phyloP scores from a whole-genome alignment of 2,329 filamentous ascomycete species.

The Arachnomyces sp. region DNA sequence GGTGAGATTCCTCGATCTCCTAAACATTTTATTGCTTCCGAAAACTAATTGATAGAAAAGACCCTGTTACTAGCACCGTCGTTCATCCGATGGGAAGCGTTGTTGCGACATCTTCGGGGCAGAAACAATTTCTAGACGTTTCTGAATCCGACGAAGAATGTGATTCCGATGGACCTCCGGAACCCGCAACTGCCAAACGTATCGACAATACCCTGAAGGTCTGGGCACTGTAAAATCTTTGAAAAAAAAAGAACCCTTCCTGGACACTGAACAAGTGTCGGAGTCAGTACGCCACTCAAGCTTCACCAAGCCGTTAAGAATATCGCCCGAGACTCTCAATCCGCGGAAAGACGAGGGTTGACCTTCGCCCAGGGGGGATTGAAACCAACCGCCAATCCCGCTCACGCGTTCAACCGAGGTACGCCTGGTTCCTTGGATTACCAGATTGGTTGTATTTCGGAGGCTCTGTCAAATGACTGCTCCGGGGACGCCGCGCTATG shows the following conservation, averaged over 20 bases:
- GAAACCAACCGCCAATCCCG: no score
- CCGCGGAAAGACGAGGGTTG: no score
- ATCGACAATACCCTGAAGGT: constrained; percentile 34
- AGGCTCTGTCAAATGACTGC: no score
- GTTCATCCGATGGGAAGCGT: constrained; percentile 43
- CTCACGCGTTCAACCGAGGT: no score
- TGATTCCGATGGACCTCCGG: constrained; percentile 1
- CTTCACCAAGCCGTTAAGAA: no score
- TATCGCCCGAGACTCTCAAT: no score
- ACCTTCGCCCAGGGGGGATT: no score
- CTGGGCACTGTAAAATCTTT: constrained; percentile 24
- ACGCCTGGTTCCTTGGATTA: no score
- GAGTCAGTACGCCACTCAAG: no score
- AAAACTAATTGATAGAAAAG: constrained; percentile 23
- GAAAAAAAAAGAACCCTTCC: background rate
- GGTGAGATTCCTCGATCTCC: constrained; percentile 23
- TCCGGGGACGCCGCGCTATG: no score
- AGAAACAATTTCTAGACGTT: constrained; percentile 23
- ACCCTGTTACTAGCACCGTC: constrained; percentile 38
- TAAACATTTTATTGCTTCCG: background rate
- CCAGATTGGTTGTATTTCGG: no score
- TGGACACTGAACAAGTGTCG: background rate
- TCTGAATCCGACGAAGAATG: constrained; percentile 9
- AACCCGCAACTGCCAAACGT: background rate
- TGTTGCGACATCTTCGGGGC: constrained; percentile 45